These are phyloP conservation scores for Trametes gibbosa DNA, from an alignment of 768 basidiomycete genomes.

Conservation along the genomic window DNA sequence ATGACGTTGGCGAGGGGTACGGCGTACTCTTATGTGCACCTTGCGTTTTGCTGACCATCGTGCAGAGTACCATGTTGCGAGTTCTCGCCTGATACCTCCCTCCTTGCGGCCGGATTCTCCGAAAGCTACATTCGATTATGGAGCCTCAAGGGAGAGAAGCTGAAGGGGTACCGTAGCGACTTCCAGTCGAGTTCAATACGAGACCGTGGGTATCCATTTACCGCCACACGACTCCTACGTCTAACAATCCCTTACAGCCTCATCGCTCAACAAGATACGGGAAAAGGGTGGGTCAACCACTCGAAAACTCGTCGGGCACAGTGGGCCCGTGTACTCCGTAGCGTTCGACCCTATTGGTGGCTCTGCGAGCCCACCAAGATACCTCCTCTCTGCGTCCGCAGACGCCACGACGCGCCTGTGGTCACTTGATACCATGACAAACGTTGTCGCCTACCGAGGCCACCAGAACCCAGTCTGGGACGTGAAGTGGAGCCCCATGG, in stretches of 20 bases:
- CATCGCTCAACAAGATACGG: conserved; percentile 60
- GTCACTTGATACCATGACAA: conserved; percentile 94
- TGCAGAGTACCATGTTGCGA: conserved; percentile 77
- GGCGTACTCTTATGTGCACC: conserved; percentile 26
- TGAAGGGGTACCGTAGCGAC: conserved; percentile 76
- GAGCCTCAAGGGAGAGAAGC: conserved; percentile 90
- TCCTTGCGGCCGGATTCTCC: conserved; percentile 93
- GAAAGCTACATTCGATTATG: conserved; percentile 95
- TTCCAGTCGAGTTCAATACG: conserved; percentile 62
- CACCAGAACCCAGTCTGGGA: conserved; percentile 99
- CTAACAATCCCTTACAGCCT: conserved; percentile 37
- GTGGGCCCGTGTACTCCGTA: conserved; percentile 92
- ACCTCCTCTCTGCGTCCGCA: conserved; percentile 88
- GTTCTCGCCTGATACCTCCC: conserved; percentile 87
- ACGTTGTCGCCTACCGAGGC: conserved; percentile 90
- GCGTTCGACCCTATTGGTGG: conserved; percentile 91
- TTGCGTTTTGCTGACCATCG: background rate
- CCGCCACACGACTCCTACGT: background rate
- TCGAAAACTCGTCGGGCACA: conserved; percentile 95
- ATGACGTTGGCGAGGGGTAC: conserved; percentile 94
- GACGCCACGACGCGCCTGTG: conserved; percentile 90
- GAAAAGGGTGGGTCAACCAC: conserved; percentile 84
- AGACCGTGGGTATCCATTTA: conserved; percentile 52
- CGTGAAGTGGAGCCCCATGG: conserved; percentile 97
- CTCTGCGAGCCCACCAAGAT: conserved; percentile 79